phyloP scores from a whole-genome alignment of 352 stramenopile genomes.

The Phytopythium cucurbitacearum region DNA sequence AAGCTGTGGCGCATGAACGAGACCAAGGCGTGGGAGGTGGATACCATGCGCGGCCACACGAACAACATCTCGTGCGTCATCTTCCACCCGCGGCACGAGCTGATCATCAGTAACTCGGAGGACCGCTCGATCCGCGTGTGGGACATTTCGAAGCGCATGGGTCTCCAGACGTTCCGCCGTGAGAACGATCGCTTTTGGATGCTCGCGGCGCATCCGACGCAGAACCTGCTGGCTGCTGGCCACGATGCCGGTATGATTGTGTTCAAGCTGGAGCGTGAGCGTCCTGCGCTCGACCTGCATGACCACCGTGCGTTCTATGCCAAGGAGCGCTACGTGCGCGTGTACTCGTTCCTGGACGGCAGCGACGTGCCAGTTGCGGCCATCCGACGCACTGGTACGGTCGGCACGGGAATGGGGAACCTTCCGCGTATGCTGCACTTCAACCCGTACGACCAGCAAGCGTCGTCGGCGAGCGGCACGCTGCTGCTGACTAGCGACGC shows the following conservation, averaged over 20 bases:
- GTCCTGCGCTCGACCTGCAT: conserved; percentile 91
- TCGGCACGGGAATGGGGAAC: conserved; percentile 88
- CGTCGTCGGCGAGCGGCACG: conserved; percentile 80
- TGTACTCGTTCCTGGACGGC: conserved; percentile 92
- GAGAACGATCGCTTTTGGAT: conserved; percentile 99
- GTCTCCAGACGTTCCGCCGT: conserved; percentile 97
- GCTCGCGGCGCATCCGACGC: conserved; percentile 90
- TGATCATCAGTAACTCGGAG: conserved; percentile 99
- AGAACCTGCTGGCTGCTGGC: conserved; percentile 98
- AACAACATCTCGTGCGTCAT: conserved; percentile 99
- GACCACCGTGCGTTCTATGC: conserved; percentile 93
- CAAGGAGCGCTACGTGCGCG: conserved; percentile 97
- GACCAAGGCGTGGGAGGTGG: conserved; percentile 99
- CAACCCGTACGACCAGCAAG: conserved; percentile 94
- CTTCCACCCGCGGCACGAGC: conserved; percentile 98
- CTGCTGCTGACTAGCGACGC: conserved; percentile 94
- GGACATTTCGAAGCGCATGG: conserved; percentile 98
- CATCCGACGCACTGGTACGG: conserved; percentile 61
- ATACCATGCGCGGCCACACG: conserved; percentile 98
- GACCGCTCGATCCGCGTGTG: conserved; percentile 99
- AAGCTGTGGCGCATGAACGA: conserved; percentile 99
- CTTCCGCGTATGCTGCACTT: conserved; percentile 93
- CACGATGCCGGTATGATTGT: conserved; percentile 99
- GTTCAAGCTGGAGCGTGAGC: conserved; percentile 98
- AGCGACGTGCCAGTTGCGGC: conserved; percentile 73